phyloP scores from a whole-genome alignment of 2,329 filamentous ascomycete species.

The Albifimbria verrucaria region DNA sequence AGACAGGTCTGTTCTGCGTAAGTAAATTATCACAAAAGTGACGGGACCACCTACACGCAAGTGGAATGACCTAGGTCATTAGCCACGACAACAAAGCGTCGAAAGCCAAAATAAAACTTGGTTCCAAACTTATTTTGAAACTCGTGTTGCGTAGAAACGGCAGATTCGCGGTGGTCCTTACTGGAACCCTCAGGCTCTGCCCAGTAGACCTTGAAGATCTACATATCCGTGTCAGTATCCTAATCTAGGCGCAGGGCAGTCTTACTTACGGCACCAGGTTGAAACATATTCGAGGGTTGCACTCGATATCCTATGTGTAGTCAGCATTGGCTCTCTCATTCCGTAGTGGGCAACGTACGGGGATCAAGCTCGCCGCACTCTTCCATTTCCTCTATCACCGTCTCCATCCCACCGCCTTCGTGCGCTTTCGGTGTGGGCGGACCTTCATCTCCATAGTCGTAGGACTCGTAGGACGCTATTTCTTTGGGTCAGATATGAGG shows the following conservation, averaged over 20 bases:
- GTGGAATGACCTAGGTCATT: constrained; percentile 51
- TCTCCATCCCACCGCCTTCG: constrained; percentile 3
- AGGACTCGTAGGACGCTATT: not conserved
- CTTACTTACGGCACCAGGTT: constrained; percentile 36
- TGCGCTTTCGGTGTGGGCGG: constrained; percentile 16
- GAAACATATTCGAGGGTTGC: constrained; percentile 34
- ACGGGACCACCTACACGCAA: constrained; percentile 48
- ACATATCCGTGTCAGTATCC: not conserved
- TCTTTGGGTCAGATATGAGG: not conserved
- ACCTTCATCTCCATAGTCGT: constrained; percentile 23
- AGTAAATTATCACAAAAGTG: not conserved
- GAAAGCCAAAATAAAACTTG: constrained; percentile 45
- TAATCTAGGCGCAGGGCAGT: not conserved
- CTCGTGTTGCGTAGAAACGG: constrained; percentile 29
- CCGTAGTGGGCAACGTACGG: constrained; percentile 24
- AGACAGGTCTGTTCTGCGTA: constrained; percentile 43
- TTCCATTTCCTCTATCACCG: constrained; percentile 14
- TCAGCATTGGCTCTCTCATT: not conserved
- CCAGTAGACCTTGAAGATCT: constrained; percentile 57
- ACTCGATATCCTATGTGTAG: constrained; percentile 35
- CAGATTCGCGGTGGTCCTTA: constrained; percentile 24
- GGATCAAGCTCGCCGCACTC: constrained; percentile 28
- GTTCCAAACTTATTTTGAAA: constrained; percentile 31
- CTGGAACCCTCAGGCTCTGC: constrained; percentile 44
- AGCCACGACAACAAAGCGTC: constrained; percentile 52